These are phyloP conservation scores for Phytopythium aichiense DNA, from an alignment of 352 stramenopile species.

Conservation along the genomic window DNA sequence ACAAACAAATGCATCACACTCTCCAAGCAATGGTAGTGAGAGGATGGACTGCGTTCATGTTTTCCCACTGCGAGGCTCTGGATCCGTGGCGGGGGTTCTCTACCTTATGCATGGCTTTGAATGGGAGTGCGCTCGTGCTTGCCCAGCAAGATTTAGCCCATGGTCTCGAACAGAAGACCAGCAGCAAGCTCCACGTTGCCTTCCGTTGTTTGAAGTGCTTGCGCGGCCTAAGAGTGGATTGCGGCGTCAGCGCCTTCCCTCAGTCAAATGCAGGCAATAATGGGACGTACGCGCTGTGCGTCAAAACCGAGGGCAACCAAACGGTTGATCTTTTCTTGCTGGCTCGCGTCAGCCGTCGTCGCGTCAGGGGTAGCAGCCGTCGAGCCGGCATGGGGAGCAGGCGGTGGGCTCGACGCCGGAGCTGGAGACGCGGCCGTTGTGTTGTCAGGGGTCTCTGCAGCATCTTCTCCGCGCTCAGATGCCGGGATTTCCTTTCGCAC, in stretches of 20 bases:
- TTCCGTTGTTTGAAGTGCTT: slow-evolving; percentile 66
- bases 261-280: slow-evolving; percentile 1
- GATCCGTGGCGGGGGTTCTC: no score
- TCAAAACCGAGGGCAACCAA: slow-evolving; percentile 69
- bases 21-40: no score
- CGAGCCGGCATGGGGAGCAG: slow-evolving; percentile 9
- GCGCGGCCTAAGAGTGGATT: slow-evolving; percentile 37
- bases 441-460: slow-evolving; percentile 14
- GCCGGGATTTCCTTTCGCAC: slow-evolving; percentile 60
- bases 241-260: slow-evolving; percentile 5
- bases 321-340: slow-evolving; percentile 56
- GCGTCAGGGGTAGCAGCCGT: not conserved
- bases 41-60: no score
- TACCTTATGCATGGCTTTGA: no score
- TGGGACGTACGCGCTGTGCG: slow-evolving; percentile 39
- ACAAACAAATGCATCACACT: no score
- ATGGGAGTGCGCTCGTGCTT: no score
- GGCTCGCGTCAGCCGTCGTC: slow-evolving; percentile 10
- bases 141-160: slow-evolving; percentile 17
- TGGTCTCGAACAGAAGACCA: slow-evolving; percentile 71
- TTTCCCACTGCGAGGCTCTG: no score
- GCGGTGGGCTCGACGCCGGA: slow-evolving; percentile 7
- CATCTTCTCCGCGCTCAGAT: slow-evolving; percentile 39
- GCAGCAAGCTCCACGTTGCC: slow-evolving; percentile 82
- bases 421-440: slow-evolving; percentile 10